Evolutionary conservation across 208 protist species (phyloP).

Genomic region (Trypanosoma grayi): DNA sequence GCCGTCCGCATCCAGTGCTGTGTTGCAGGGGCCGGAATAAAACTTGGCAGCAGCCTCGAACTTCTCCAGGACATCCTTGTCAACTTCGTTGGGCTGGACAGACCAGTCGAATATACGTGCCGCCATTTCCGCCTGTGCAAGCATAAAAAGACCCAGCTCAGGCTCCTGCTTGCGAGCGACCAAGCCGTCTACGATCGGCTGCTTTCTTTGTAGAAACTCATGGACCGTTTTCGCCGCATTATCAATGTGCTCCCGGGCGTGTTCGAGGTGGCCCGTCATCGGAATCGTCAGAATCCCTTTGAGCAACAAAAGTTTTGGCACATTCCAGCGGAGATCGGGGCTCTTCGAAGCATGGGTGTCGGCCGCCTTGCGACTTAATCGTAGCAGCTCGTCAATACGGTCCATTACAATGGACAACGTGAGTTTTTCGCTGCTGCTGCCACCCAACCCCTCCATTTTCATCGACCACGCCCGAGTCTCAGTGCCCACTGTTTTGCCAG

Average conservation of each 20-base stretch:
- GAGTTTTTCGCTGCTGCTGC: constrained; percentile 28
- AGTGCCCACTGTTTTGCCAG: background rate
- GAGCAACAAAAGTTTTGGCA: constrained; percentile 75
- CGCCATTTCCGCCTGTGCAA: constrained; percentile 62
- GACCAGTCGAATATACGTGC: constrained; percentile 71
- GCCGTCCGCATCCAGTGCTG: constrained; percentile 61
- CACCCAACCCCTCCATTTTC: constrained; percentile 26
- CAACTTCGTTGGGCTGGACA: constrained; percentile 33
- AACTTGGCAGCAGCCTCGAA: constrained; percentile 58
- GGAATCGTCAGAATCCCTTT: constrained; percentile 69
- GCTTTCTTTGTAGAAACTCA: constrained; percentile 33
- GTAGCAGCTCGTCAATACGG: constrained; percentile 63
- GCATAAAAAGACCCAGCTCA: constrained; percentile 72
- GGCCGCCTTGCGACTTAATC: constrained; percentile 32
- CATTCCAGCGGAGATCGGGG: constrained; percentile 57
- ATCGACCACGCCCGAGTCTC: constrained; percentile 35
- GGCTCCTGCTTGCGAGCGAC: constrained; percentile 42
- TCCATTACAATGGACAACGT: constrained; percentile 60
- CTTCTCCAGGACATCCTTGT: constrained; percentile 32
- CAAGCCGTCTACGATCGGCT: constrained; percentile 55
- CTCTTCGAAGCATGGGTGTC: constrained; percentile 26
- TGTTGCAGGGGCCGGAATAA: constrained; percentile 66
- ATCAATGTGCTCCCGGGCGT: constrained; percentile 42
- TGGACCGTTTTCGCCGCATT: constrained; percentile 55
- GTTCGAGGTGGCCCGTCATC: constrained; percentile 62